phyloP scores from a whole-genome alignment of 2,329 filamentous ascomycete genomes.

The Xylariaceae sp. region DNA sequence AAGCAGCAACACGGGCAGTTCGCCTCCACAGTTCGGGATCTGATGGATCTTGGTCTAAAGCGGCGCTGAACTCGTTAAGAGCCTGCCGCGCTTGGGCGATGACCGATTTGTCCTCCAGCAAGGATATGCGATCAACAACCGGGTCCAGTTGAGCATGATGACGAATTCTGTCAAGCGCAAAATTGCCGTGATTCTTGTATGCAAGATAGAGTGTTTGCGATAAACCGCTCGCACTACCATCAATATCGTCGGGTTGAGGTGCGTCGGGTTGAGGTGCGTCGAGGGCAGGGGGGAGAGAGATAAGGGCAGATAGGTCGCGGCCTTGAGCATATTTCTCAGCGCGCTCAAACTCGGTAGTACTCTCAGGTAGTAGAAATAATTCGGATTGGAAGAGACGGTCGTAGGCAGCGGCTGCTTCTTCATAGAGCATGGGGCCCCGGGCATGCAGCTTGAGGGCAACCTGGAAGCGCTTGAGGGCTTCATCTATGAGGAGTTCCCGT shows the following conservation, averaged over 20 bases:
- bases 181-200: constrained; percentile 94
- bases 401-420: constrained; percentile 76
- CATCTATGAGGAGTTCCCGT: constrained; percentile 88
- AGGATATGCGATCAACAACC: constrained; percentile 26
- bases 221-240: constrained; percentile 72
- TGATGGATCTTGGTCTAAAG: constrained; percentile 59
- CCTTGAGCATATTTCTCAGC: constrained; percentile 52
- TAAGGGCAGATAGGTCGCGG: constrained; percentile 41
- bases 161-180: constrained; percentile 70
- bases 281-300: constrained; percentile 44
- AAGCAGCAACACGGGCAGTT: constrained; percentile 52
- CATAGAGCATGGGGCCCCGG: constrained; percentile 70
- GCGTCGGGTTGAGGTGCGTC: constrained; percentile 51
- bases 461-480: constrained; percentile 92
- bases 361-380: constrained; percentile 89
- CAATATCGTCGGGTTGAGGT: constrained; percentile 58
- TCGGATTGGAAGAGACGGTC: constrained; percentile 80
- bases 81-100: constrained; percentile 40
- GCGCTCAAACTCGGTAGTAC: constrained; percentile 75
- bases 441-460: constrained; percentile 85
- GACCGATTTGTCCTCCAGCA: constrained; percentile 36
- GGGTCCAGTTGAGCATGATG: constrained; percentile 38
- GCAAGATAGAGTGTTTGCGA: constrained; percentile 88
- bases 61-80: constrained; percentile 51
- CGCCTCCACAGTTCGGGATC: constrained; percentile 62